Evolutionary conservation across 345 rosid species (phyloP).

Genomic region (Eucalyptus pauciflora): DNA sequence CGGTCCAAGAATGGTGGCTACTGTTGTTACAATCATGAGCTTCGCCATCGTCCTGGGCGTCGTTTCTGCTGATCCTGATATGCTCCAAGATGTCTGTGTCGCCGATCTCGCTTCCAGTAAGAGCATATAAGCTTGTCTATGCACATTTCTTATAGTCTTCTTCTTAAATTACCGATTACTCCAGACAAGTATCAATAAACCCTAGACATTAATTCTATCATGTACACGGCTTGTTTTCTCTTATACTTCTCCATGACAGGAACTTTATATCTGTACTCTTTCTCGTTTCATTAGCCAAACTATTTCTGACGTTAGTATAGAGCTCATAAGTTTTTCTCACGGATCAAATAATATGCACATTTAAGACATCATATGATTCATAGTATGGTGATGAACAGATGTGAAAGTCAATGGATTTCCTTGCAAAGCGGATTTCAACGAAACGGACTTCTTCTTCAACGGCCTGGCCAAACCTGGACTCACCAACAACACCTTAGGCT

Average conservation of each 20-base stretch:
- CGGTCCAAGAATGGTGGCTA: neutral
- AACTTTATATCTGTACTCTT: neutral
- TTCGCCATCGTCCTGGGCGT: neutral
- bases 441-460: neutral
- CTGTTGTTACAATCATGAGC: neutral
- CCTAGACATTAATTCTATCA: neutral
- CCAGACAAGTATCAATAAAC: neutral
- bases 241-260: neutral
- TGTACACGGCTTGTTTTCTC: neutral
- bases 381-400: neutral
- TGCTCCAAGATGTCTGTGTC: slow-evolving; percentile 81
- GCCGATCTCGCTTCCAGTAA: slow-evolving; percentile 40
- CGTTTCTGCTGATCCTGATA: slow-evolving; percentile 40
- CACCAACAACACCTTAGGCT: neutral
- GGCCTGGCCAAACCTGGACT: neutral
- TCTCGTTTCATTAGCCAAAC: neutral
- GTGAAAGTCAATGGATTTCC: neutral
- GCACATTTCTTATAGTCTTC: neutral
- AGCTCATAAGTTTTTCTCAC: accelerated
- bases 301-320: neutral
- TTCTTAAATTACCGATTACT: neutral
- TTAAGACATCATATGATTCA: neutral
- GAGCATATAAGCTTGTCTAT: neutral
- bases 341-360: neutral
- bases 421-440: neutral